A percentile compares a stretch with the other conserved stretches of the same genome.
Evolutionary conservation across 1,284 basidiomycete genomes (phyloP).

Genomic region (Phylloporus sp.): DNA sequence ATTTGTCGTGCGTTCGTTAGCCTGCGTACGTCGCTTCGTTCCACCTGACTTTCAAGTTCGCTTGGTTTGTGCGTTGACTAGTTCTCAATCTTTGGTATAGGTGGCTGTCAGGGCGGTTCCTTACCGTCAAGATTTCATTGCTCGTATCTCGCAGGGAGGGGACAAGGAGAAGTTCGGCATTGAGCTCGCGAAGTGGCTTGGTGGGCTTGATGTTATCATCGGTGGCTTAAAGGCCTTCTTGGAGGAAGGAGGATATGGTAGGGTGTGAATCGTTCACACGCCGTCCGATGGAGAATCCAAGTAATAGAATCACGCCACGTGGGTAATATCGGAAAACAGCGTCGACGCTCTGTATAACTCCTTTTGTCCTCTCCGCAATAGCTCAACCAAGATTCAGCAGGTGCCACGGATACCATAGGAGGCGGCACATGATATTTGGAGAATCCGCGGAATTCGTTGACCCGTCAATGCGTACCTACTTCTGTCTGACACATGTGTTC

Average conservation of each 20-base stretch:
- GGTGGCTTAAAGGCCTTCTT: slow-evolving; percentile 70
- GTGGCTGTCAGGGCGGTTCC: slow-evolving; percentile 95
- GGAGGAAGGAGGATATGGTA: slow-evolving; percentile 67
- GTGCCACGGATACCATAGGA: slow-evolving; percentile 9
- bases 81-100: slow-evolving; percentile 43
- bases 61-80: slow-evolving; percentile 4
- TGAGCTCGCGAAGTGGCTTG: slow-evolving; percentile 83
- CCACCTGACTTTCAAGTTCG: neutral
- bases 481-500: slow-evolving; percentile 3
- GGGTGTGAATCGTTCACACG: slow-evolving; percentile 40
- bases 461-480: slow-evolving; percentile 9
- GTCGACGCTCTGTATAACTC: slow-evolving; percentile 8
- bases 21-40: slow-evolving; percentile 64
- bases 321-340: slow-evolving; percentile 11
- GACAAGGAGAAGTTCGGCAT: slow-evolving; percentile 72
- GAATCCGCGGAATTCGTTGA: slow-evolving; percentile 31
- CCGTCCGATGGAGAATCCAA: slow-evolving; percentile 23
- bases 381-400: neutral
- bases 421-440: slow-evolving; percentile 13
- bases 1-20: slow-evolving; percentile 84
- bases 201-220: slow-evolving; percentile 75
- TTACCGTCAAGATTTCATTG: slow-evolving; percentile 84
- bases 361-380: slow-evolving; percentile 6
- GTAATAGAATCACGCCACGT: slow-evolving; percentile 25
- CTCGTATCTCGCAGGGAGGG: slow-evolving; percentile 84